Percentiles rank a stretch among this genome's conserved stretches.
These are phyloP conservation scores for Actinomortierella wolfii DNA, from an alignment of 371 early-diverging fungal genomes.

Conservation along the genomic window DNA sequence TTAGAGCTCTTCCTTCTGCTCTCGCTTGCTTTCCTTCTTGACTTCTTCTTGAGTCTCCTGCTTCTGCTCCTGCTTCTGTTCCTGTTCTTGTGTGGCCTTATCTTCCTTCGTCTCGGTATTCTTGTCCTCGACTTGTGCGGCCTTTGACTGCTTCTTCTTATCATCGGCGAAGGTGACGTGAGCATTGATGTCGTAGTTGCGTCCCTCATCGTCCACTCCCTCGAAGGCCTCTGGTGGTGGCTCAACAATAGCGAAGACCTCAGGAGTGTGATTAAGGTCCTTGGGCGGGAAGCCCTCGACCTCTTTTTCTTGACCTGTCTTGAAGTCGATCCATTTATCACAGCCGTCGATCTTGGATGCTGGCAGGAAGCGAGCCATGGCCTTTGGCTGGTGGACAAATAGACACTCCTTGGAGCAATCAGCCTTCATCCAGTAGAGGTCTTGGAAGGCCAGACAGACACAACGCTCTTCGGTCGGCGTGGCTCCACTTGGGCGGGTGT, in stretches of 20 bases:
- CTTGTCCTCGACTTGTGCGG: no score
- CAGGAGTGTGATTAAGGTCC: conserved; percentile 21
- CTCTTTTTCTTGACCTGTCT: conserved; percentile 15
- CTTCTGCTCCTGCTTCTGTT: no score
- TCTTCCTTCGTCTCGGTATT: not conserved
- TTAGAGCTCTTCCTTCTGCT: no score
- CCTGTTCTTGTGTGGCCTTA: no score
- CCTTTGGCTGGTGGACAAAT: conserved; percentile 15
- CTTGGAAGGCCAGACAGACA: conserved; percentile 34
- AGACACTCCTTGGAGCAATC: conserved; percentile 39
- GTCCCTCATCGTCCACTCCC: conserved; percentile 4
- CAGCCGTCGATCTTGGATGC: conserved; percentile 33
- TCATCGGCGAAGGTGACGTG: not conserved
- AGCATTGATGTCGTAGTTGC: conserved; percentile 4
- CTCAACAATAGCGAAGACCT: conserved; percentile 18
- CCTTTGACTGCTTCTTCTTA: not conserved
- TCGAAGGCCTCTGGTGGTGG: conserved; percentile 11
- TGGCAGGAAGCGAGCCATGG: conserved; percentile 32
- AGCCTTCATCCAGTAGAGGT: conserved; percentile 44
- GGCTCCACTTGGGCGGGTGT: conserved; percentile 17
- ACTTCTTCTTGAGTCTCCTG: no score
- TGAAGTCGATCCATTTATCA: conserved; percentile 42
- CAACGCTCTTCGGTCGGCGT: conserved; percentile 25
- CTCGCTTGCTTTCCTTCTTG: no score
- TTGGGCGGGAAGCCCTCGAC: conserved; percentile 19